phyloP scores from a whole-genome alignment of 1,284 basidiomycete species.

The Coniophora puteana region DNA sequence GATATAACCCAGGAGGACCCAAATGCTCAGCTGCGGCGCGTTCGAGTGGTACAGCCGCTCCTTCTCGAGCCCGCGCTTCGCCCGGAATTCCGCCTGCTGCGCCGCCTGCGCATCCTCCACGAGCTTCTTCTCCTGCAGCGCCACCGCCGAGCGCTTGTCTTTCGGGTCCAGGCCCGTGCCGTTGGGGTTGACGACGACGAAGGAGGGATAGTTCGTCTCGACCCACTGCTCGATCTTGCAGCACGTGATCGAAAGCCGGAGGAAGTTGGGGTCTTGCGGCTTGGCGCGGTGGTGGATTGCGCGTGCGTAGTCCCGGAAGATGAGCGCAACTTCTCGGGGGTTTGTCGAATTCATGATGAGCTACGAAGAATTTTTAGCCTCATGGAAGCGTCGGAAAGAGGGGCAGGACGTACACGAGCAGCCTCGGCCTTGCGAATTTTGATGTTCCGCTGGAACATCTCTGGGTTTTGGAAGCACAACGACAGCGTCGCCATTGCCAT shows the following conservation, averaged over 20 bases:
- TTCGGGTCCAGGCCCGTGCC: slow-evolving; percentile 21
- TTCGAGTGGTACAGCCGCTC: slow-evolving; percentile 10
- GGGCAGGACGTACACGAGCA: slow-evolving; percentile 54
- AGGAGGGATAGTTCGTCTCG: slow-evolving; percentile 87
- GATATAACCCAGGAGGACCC: slow-evolving; percentile 38
- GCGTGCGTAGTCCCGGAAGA: slow-evolving; percentile 83
- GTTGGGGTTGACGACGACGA: slow-evolving; percentile 50
- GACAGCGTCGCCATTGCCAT: slow-evolving; percentile 97
- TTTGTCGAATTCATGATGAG: slow-evolving; percentile 91
- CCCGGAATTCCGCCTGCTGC: slow-evolving; percentile 13
- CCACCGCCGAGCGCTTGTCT: slow-evolving; percentile 26
- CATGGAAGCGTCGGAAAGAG: slow-evolving; percentile 4
- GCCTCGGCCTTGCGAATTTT: slow-evolving; percentile 96
- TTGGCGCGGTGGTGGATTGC: slow-evolving; percentile 80
- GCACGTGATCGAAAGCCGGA: slow-evolving; percentile 77
- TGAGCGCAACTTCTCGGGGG: slow-evolving; percentile 86
- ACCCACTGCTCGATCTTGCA: slow-evolving; percentile 92
- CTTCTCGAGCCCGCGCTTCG: slow-evolving; percentile 16
- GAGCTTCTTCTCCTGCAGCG: slow-evolving; percentile 36
- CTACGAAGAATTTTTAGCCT: slow-evolving; percentile 34
- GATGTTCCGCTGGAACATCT: slow-evolving; percentile 88
- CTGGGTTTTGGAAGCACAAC: slow-evolving; percentile 89
- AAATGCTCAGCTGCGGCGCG: slow-evolving; percentile 17
- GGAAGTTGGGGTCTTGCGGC: slow-evolving; percentile 85
- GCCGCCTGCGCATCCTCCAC: slow-evolving; percentile 11